Base-by-base conservation (phyloP, 2,329 filamentous ascomycete species). In the Fusarium chuoi region DNA sequence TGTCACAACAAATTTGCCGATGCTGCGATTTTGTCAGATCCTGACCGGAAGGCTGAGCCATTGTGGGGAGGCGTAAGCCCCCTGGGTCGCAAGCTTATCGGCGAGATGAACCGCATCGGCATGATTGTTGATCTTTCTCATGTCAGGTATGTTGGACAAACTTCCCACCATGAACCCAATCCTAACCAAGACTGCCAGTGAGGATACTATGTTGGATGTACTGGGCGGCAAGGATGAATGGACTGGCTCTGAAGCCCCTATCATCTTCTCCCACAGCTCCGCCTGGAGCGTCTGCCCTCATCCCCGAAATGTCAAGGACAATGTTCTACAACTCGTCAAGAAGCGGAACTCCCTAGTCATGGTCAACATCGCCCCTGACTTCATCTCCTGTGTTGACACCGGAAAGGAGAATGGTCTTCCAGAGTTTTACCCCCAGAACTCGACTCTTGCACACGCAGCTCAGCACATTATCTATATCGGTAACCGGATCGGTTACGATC, bases 121-220 rank as follows among this genome's bases (percentile, higher is more conserved):
- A 95, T 98, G 91, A 90, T 98, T n/a, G 93, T 98, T 45, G 96
- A 98, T 80, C 87, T 98, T 41, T 89, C 93, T 12, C 96, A 98
- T 81, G 86, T 86, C 9, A 89, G 83, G 83, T 83, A 64, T 45
- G 60, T 67, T 35, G 12, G 36, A 36, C 6, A 28, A 9, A n/a
- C 13, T 33, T 24, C n/a, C 30, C 13, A 5, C 18, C 8, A 24
- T 12, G 22, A 38, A 18, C 7, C 3, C 24, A 24, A 17, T 36
- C 26, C 42, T 75, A 48, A 78, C 28, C 24, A 52, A 18, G 9
- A 20, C 48, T 36, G 24, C 24, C n/a, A 85, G 92, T 76, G 88
- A 89, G 64, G 92, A 96, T 68, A 98, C 95, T 0, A 96, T 97
- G 94, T 84, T 91, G 12, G 93, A 98, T 77, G 93, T 96, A 1